Evolutionary conservation across 495 filamentous ascomycete genomes (phyloP), one percentile per base, ranked within the genome.

Genomic region (Daldinia childiae): DNA sequence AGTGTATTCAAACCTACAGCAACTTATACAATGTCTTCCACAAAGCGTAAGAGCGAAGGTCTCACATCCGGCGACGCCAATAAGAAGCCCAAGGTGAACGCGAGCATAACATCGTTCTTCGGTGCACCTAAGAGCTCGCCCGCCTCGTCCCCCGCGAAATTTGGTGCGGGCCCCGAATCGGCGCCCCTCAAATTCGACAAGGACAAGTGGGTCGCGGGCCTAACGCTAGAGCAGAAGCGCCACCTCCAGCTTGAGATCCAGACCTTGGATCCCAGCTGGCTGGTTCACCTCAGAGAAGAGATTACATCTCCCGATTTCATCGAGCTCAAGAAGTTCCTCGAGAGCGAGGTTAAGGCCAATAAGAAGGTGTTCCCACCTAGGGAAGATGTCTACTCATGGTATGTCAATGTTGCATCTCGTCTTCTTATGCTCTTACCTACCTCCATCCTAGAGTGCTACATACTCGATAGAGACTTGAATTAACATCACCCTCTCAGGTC

Each of bases 331-430:
- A 82, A 88, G 17, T 99, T 98, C 77, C 83, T 99, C 58, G 89
- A 92, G 77, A 85, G 82, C 51, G 96, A 99, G 81, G 86, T 88
- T 50, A 86, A 88, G n/a, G 80, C 80, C 0, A 88, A 89, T 2
- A 90, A 88, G 76, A 92, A 88, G 74, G 82, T 96, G 58, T 99
- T 95, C 72, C 95, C 95, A 12, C 94, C 94, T 0, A 82, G 86
- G 54, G 86, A 91, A 65, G 95, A 99, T 78, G 88, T 99, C n/a
- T 99, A 99, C 79, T 92, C 90, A 58, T 99, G 95, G 95, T 97
- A 85, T 15, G 80, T 75, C 4, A 48, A 29, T 30, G 24, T 19
- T n/a, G 29, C 3, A 24, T 38, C 38, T 21, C 14, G 1, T 45
- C 4, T 14, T 21, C 4, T 14, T 21, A 15, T 5, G 12, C 15